Evolutionary conservation across 2,329 filamentous ascomycete genomes (phyloP).

Genomic region (Fusarium verrucosum): DNA sequence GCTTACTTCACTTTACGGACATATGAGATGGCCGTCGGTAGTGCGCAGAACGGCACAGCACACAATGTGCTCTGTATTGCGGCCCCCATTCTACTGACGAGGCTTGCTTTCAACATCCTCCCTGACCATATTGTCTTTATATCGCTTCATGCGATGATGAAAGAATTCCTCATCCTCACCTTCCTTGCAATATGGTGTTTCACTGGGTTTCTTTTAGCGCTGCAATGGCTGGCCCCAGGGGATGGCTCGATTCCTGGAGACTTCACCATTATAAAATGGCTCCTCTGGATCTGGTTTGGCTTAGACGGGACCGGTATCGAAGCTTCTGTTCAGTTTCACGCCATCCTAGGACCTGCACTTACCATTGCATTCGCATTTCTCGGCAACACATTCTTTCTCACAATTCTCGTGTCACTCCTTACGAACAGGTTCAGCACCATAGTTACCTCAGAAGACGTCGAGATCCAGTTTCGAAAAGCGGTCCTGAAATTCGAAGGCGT

Average conservation of each 20-base stretch:
- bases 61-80: constrained; percentile 71
- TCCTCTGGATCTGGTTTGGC: constrained; percentile 81
- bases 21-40: constrained; percentile 58
- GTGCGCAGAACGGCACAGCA: constrained; percentile 59
- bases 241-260: constrained; percentile 43
- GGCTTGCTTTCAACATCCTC: constrained; percentile 75
- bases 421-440: constrained; percentile 75
- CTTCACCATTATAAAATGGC: constrained; percentile 74
- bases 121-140: constrained; percentile 79
- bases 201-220: constrained; percentile 72
- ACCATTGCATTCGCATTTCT: constrained; percentile 77
- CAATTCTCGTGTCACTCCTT: constrained; percentile 75
- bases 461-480: constrained; percentile 74
- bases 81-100: constrained; percentile 71
- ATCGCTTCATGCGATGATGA: constrained; percentile 75
- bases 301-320: constrained; percentile 68
- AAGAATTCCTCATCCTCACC: constrained; percentile 72
- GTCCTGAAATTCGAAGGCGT: constrained; percentile 77
- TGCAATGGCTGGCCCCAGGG: constrained; percentile 66
- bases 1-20: constrained; percentile 67
- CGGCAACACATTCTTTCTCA: constrained; percentile 72
- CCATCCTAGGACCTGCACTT: constrained; percentile 71
- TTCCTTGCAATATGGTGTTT: constrained; percentile 73
- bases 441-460: constrained; percentile 70
- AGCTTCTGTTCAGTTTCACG: constrained; percentile 65